Base-by-base conservation (phyloP, 2,329 filamentous ascomycete species). In the Coniochaeta pulveracea region DNA sequence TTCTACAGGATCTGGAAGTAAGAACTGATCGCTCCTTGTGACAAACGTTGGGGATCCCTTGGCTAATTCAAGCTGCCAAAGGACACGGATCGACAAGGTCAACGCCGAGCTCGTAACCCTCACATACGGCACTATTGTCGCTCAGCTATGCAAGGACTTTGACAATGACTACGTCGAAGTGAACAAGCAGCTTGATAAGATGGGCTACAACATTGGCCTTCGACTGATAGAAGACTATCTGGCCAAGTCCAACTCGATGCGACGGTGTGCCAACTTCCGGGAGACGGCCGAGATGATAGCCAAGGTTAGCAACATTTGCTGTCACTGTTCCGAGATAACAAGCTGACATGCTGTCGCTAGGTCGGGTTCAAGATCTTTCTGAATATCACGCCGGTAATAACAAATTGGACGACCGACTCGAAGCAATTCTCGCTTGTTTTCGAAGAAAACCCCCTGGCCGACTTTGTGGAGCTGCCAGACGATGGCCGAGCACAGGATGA, bases 311-410 rank as follows among this genome's bases (percentile, higher is more conserved):
- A 16, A 14, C 21, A 11, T 5, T 15, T 12, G 5, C 14, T 15
- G n/a, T 11, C 15, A 4, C 23, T 34, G 9, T 23, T 8, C 15
- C 22, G 19, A n/a, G n/a, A n/a, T n/a, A n/a, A n/a, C n/a, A n/a
- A n/a, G n/a, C n/a, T 27, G 32, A 3, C 17, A 17, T 19, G 27
- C 48, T 36, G 19, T 32, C 26, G 18, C 39, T 43, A 95, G 84
- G 82, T 98, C 43, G 91, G 91, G 36, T 98, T 98, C 65, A 96
- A 98, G 63, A 94, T 98, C 44, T 98, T 98, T 56, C 74, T 98
- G 40, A 98, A 98, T 52, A 86, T 95, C 46, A 93, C 88, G 4
- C 91, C 91, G 0, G 82, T 80, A 6, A 80, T 96, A 42, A 85
- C 86, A 30, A 95, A 93, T 54, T 98, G 91, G 91, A 91, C 86